These are phyloP conservation scores for Suillus clintonianus DNA, from an alignment of 768 basidiomycete genomes.

Conservation along the genomic window DNA sequence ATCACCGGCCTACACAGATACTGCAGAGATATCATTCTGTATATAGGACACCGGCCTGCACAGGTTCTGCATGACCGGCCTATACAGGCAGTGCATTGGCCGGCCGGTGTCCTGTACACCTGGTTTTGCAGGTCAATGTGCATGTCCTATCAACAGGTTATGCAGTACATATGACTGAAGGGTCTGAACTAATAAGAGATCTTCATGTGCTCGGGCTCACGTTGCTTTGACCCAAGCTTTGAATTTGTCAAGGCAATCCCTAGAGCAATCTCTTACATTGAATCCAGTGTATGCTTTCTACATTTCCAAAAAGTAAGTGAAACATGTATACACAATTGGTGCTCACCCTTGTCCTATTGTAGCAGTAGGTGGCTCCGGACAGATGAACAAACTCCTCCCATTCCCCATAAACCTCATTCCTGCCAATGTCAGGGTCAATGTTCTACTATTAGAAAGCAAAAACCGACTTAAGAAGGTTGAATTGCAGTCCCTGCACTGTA, in stretches of 20 bases:
- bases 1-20: too few species aligned
- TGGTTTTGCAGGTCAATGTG: too few species aligned
- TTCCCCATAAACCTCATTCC: background rate
- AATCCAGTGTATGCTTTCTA: background rate
- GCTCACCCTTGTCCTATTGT: background rate
- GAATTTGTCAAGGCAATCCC: background rate
- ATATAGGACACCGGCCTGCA: too few species aligned
- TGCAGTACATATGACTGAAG: too few species aligned
- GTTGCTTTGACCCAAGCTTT: background rate
- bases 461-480: background rate
- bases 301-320: background rate
- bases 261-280: background rate
- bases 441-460: too few species aligned
- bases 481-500: background rate
- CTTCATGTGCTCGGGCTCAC: rapidly evolving
- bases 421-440: background rate
- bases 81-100: too few species aligned
- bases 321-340: too few species aligned
- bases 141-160: too few species aligned
- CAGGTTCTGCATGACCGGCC: too few species aligned
- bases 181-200: background rate
- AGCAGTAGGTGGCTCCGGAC: background rate
- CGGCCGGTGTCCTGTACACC: too few species aligned
- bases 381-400: background rate
- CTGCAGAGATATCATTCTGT: too few species aligned